Conservation (phyloP, 106 monocot genomes). For the Posidonia australis region DNA sequence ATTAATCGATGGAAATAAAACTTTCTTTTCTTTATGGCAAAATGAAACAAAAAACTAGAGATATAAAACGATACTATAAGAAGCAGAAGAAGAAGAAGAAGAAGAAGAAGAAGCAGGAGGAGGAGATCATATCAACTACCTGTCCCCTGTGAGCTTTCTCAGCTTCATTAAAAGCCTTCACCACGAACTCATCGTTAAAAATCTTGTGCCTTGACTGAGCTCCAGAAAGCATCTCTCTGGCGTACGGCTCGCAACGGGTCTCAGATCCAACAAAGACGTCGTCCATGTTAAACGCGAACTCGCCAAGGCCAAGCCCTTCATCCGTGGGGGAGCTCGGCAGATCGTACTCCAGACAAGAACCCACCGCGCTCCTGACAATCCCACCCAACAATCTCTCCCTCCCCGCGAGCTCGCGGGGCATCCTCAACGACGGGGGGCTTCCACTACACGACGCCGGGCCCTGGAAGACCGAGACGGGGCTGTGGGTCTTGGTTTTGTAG, state of each 20-base stretch:
- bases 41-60: too few species aligned
- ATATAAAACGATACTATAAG: too few species aligned
- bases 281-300: constrained; percentile 30
- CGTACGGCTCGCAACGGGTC: constrained; percentile 43
- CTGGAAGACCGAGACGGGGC: constrained; percentile 79
- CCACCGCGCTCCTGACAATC: constrained; percentile 63
- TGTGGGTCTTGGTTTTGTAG: constrained; percentile 48
- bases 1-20: too few species aligned
- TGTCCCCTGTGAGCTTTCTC: constrained; percentile 88
- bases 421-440: constrained; percentile 27
- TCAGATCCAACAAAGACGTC: constrained; percentile 29
- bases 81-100: too few species aligned
- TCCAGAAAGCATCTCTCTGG: constrained; percentile 36
- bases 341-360: constrained; percentile 73
- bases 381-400: constrained; percentile 46
- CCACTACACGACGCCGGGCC: constrained; percentile 36
- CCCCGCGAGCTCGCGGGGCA: constrained; percentile 19
- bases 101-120: too few species aligned
- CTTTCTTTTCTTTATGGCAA: too few species aligned
- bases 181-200: constrained; percentile 63
- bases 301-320: constrained; percentile 15
- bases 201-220: constrained; percentile 77
- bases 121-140: constrained; percentile 39
- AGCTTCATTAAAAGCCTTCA: constrained; percentile 82
- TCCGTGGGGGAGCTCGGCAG: constrained; percentile 27